phyloP scores from a whole-genome alignment of 768 basidiomycete genomes.

The Chalciporus sphaerocephalus region DNA sequence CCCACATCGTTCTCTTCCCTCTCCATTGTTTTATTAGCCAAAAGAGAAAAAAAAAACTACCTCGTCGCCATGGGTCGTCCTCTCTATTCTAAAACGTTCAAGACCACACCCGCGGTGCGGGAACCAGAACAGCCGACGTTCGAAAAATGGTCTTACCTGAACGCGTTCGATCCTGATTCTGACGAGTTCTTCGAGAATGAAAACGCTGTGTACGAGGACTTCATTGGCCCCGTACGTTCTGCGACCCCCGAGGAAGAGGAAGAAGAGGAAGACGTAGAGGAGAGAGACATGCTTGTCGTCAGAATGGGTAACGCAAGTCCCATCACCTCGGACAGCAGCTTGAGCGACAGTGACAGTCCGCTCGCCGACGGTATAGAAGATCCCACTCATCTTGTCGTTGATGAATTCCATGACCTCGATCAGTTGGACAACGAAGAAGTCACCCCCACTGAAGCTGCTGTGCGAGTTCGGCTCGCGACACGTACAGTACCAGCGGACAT shows the following conservation, averaged over 20 bases:
- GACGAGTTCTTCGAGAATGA: slow-evolving; percentile 67
- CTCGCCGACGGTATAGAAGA: slow-evolving; percentile 45
- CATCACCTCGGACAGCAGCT: slow-evolving; percentile 38
- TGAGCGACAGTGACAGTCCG: slow-evolving; percentile 47
- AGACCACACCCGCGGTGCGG: slow-evolving; percentile 36
- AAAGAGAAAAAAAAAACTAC: slow-evolving; percentile 1
- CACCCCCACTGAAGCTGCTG: slow-evolving; percentile 8
- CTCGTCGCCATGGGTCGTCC: slow-evolving; percentile 54
- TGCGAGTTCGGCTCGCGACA: slow-evolving; percentile 23
- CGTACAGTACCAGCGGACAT: slow-evolving; percentile 11
- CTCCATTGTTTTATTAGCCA: slow-evolving; percentile 28
- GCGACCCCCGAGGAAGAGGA: slow-evolving; percentile 10
- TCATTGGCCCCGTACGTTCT: slow-evolving; percentile 41
- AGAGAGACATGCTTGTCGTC: slow-evolving; percentile 30
- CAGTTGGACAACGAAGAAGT: slow-evolving; percentile 19
- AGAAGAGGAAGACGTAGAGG: slow-evolving; percentile 26
- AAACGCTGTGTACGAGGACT: slow-evolving; percentile 59
- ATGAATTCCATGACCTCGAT: slow-evolving; percentile 30
- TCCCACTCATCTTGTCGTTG: slow-evolving; percentile 36
- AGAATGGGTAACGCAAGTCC: slow-evolving; percentile 34
- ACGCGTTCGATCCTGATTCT: slow-evolving; percentile 76
- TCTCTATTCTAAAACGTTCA: slow-evolving; percentile 48
- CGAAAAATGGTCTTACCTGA: slow-evolving; percentile 61
- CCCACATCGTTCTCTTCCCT: background rate
- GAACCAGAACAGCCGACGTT: slow-evolving; percentile 41